Conservation (phyloP, 768 basidiomycete genomes). For the Rhizopogon vesiculosus region DNA sequence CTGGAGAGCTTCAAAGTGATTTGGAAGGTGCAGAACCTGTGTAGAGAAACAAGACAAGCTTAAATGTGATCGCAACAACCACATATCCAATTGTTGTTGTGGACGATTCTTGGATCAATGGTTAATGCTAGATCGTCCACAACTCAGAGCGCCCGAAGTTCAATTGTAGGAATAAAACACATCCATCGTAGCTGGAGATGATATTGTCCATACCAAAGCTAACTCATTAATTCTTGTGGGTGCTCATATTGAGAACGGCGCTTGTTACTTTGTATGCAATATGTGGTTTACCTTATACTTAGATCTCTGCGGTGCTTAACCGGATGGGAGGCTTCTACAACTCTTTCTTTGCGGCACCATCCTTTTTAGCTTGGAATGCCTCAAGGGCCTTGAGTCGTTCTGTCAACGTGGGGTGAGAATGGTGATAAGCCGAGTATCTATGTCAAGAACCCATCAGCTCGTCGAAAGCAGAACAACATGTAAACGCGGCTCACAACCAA, state of each 20-base stretch:
- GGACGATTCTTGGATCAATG: no score
- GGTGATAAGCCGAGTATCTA: constrained; percentile 92
- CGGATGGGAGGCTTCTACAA: constrained; percentile 6
- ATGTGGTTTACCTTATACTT: background rate
- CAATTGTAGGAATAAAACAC: no score
- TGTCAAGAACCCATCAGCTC: background rate
- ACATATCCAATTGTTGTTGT: no score
- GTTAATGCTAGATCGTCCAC: no score
- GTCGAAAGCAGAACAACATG: background rate
- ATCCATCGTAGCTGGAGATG: no score
- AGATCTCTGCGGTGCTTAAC: background rate
- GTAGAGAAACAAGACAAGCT: no score
- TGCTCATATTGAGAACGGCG: background rate
- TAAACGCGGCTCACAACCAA: constrained; percentile 58
- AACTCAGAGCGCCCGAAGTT: no score
- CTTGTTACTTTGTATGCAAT: background rate
- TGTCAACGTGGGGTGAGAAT: constrained; percentile 92
- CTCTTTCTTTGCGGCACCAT: constrained; percentile 22
- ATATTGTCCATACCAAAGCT: background rate
- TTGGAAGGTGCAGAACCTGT: no score
- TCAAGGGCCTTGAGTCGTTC: constrained; percentile 86
- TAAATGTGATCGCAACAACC: no score
- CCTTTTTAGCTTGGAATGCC: constrained; percentile 44
- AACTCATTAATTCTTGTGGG: background rate
- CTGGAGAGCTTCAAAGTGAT: no score